These are phyloP conservation scores for Hypomyces perniciosus DNA, from an alignment of 2,329 filamentous ascomycete genomes.

Conservation along the genomic window DNA sequence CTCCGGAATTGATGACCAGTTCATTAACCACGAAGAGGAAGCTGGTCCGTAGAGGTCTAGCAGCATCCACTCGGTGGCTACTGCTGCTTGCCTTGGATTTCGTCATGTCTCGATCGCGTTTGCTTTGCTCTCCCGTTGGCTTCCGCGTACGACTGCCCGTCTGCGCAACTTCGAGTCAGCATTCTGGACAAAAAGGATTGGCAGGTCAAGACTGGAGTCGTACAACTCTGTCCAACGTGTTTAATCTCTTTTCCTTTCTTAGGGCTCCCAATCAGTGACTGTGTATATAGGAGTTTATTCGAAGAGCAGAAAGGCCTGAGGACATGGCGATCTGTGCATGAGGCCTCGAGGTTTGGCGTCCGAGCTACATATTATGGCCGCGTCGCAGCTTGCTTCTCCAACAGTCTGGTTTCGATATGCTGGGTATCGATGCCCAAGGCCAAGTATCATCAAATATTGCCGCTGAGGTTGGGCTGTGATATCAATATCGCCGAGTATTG, in stretches of 20 bases:
- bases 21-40: constrained; percentile 38
- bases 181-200: not conserved
- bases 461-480: constrained; percentile 19
- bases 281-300: not conserved
- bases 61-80: not conserved
- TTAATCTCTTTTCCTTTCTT: not conserved
- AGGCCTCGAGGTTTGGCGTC: constrained; percentile 1
- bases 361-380: constrained; percentile 10
- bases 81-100: constrained; percentile 2
- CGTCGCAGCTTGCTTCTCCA: not conserved
- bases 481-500: too few species aligned
- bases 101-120: not conserved
- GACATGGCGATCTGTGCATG: not conserved
- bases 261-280: not conserved
- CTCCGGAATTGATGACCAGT: constrained; percentile 18
- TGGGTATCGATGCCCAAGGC: constrained; percentile 21
- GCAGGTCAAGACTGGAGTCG: not conserved
- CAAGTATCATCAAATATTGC: constrained; percentile 6
- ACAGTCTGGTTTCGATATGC: constrained; percentile 5
- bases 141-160: not conserved
- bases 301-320: not conserved
- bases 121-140: not conserved
- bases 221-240: not conserved
- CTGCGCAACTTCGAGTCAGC: not conserved
- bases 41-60: constrained; percentile 11